Evolutionary conservation across 345 rosid genomes (phyloP), one percentile per base, ranked within the genome.

Genomic region (Geranium brycei): DNA sequence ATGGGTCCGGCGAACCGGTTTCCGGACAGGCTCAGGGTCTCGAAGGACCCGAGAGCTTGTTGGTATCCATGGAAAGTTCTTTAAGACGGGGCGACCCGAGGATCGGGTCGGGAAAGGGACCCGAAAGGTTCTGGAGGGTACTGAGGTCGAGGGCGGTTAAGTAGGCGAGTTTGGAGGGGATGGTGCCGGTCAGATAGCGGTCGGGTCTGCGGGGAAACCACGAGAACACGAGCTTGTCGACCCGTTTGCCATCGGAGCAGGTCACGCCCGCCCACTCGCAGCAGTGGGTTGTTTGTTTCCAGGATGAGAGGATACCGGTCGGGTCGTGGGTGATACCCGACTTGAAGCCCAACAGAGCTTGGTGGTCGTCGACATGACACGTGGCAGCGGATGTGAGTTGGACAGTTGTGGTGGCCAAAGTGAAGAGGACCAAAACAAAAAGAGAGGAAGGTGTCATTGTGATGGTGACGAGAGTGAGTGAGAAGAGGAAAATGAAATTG

Each of bases 1-100:
- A 87, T 81, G 1, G 79, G 53, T 57, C 97, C 95, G 8, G 79
- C 62, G 62, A 91, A 82, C 41, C 66, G 81, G 64, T 87, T 91
- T 13, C 95, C 89, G 0, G 56, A 58, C 0, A 87, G 65, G 71
- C 87, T 78, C 5, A 86, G 68, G 0, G 2, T 23, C 28, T 60
- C 68, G 0, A 90, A 17, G 60, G 83, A 72, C 97, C 97, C 47
- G 86, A 86, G 65, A 87, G 84, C 73, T 62, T 75, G 80, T 72
- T 85, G 72, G 84, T 75, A 51, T 84, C 89, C 2, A 90, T 69
- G 80, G 84, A 86, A 2, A 90, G 64, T 62, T 0, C 84, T 10
- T 59, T 51, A 23, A 90, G 77, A 2, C 76, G 56, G 17, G 89
- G 88, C 19, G 87, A 62, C 38, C 72, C 67, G 68, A 80, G 80